These are phyloP conservation scores for Cyberlindnera euphorbiae DNA, from an alignment of 805 yeast genomes.

Conservation along the genomic window DNA sequence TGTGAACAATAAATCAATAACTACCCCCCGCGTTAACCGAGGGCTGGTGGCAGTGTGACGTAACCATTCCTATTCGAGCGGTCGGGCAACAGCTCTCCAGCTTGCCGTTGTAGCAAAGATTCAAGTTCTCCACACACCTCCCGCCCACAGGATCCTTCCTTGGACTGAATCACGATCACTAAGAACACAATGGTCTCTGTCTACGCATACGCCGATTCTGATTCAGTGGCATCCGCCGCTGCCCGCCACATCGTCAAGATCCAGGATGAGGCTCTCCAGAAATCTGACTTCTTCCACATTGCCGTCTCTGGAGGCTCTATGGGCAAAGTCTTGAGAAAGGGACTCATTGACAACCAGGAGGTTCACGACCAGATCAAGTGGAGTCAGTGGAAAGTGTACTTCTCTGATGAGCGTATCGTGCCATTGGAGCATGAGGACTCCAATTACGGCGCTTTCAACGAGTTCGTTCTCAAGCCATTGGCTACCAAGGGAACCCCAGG, in stretches of 20 bases:
- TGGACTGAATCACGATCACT: too few species aligned
- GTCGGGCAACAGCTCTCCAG: constrained; percentile 1
- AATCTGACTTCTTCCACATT: constrained; percentile 49
- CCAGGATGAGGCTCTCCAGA: constrained; percentile 56
- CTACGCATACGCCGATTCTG: constrained; percentile 42
- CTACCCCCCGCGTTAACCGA: too few species aligned
- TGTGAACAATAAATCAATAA: too few species aligned
- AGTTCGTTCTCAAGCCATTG: constrained; percentile 37
- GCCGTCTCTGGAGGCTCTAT: constrained; percentile 93
- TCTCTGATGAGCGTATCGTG: constrained; percentile 89
- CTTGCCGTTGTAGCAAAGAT: too few species aligned
- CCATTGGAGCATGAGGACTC: constrained; percentile 80
- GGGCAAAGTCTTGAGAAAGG: constrained; percentile 60
- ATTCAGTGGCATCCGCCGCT: constrained; percentile 59
- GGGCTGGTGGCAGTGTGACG: not conserved
- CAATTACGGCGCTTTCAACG: constrained; percentile 75
- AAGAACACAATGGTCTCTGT: constrained; percentile 30
- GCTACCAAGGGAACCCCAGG: constrained; percentile 31
- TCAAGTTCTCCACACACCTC: not conserved
- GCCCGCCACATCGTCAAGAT: constrained; percentile 56
- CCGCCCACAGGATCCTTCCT: too few species aligned
- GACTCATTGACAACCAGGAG: constrained; percentile 54
- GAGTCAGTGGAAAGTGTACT: constrained; percentile 75
- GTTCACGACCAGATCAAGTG: constrained; percentile 48
- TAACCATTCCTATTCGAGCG: constrained; percentile 2